phyloP scores from a whole-genome alignment of 1,284 basidiomycete genomes.

The Ustilago loliicola region DNA sequence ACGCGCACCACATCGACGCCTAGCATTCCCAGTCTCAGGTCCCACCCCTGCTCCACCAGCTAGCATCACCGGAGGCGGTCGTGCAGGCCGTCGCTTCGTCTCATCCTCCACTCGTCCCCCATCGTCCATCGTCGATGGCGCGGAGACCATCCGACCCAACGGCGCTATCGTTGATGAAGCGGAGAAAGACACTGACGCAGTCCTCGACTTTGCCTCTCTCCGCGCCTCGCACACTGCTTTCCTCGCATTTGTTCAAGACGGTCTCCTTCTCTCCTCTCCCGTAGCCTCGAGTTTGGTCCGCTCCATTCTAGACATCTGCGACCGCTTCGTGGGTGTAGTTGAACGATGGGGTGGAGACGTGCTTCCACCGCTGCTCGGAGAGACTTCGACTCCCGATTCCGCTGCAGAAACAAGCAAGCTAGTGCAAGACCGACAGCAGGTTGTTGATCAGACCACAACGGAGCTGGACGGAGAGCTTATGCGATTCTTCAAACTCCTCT shows the following conservation, averaged over 20 bases:
- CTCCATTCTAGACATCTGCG: constrained; percentile 83
- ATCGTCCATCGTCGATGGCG: constrained; percentile 38
- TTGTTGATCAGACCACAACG: constrained; percentile 81
- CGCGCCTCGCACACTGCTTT: constrained; percentile 84
- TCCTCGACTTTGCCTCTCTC: constrained; percentile 82
- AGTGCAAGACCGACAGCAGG: constrained; percentile 78
- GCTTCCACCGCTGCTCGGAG: constrained; percentile 83
- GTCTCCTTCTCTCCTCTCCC: constrained; percentile 80
- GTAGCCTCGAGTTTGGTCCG: constrained; percentile 76
- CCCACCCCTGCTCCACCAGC: constrained; percentile 35
- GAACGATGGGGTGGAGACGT: constrained; percentile 94
- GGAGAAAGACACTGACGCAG: constrained; percentile 7
- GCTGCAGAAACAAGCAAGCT: constrained; percentile 68
- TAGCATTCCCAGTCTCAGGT: constrained; percentile 47
- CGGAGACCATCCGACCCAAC: constrained; percentile 26
- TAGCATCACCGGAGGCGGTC: constrained; percentile 8
- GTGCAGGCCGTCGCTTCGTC: constrained; percentile 35
- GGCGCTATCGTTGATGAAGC: constrained; percentile 51
- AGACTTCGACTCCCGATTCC: constrained; percentile 67
- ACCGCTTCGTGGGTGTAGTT: constrained; percentile 80
- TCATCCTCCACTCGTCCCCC: constrained; percentile 41
- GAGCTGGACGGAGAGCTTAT: constrained; percentile 71
- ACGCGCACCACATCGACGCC: constrained; percentile 14
- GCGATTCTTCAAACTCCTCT: constrained; percentile 47
- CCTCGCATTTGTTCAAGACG: constrained; percentile 82